Conservation (phyloP, 306 rosid genomes). For the Glycyrrhiza uralensis region DNA sequence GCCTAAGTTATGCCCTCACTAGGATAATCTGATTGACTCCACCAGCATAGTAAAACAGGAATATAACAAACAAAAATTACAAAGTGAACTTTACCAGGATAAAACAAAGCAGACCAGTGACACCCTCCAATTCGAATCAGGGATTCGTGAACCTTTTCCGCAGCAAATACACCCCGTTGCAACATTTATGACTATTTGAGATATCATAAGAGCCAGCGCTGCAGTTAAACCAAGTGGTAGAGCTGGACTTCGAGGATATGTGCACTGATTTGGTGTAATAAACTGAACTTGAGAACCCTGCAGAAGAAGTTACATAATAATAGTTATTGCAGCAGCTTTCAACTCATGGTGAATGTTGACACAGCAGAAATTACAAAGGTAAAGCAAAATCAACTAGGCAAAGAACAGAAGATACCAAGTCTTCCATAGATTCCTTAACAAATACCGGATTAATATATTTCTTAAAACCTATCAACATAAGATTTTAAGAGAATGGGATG, state of each 20-base stretch:
- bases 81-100: constrained; percentile 61
- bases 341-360: background rate
- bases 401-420: background rate
- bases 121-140: constrained; percentile 57
- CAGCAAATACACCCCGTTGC: constrained; percentile 85
- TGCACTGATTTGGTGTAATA: constrained; percentile 37
- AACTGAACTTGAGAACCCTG: constrained; percentile 62
- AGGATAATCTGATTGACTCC: background rate
- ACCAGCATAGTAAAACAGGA: constrained; percentile 1
- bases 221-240: constrained; percentile 79
- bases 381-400: background rate
- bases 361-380: background rate
- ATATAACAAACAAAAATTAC: background rate
- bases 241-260: constrained; percentile 83
- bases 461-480: background rate
- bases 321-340: background rate
- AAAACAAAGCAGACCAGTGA: constrained; percentile 67
- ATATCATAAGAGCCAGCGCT: constrained; percentile 65
- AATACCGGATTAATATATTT: background rate
- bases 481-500: background rate
- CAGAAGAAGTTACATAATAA: constrained; percentile 15
- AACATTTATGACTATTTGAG: constrained; percentile 59
- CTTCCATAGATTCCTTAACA: background rate
- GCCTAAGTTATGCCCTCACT: background rate
- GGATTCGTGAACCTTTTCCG: constrained; percentile 42